phyloP scores from a whole-genome alignment of 441 rosid genomes.

The Bocquillonia castaneifolia region DNA sequence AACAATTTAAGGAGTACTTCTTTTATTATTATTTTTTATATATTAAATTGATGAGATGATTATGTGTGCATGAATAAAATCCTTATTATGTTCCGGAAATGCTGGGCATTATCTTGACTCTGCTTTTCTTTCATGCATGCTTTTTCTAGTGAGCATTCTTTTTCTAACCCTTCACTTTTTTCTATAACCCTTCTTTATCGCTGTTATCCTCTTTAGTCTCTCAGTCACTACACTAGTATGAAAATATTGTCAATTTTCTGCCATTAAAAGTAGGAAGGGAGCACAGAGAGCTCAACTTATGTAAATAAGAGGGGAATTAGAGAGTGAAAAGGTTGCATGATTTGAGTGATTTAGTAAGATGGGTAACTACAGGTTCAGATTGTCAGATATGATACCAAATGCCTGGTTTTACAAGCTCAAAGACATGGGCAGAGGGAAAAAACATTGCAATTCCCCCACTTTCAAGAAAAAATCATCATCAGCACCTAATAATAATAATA shows the following conservation, averaged over 20 bases:
- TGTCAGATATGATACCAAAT: constrained; percentile 79
- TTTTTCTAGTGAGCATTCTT: constrained; percentile 10
- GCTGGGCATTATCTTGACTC: not conserved
- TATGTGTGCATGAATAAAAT: not conserved
- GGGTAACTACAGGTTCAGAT: constrained; percentile 76
- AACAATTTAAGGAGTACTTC: too few species aligned
- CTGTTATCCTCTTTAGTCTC: constrained; percentile 1
- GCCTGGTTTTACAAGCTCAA: constrained; percentile 85
- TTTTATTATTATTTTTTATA: too few species aligned
- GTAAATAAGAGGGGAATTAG: constrained; percentile 1
- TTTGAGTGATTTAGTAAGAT: constrained; percentile 16
- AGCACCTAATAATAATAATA: constrained; percentile 4
- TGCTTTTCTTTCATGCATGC: constrained; percentile 1
- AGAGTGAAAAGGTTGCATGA: constrained; percentile 41
- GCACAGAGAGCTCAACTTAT: not conserved
- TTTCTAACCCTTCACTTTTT: not conserved
- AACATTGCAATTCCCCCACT: constrained; percentile 22
- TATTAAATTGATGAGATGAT: constrained; percentile 3
- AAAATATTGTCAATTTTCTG: not conserved
- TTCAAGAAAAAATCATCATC: constrained; percentile 21
- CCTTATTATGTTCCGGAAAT: constrained; percentile 4
- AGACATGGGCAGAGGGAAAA: constrained; percentile 36
- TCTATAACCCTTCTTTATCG: not conserved
- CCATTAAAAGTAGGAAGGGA: constrained; percentile 12
- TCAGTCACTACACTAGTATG: not conserved